Base-by-base conservation (phyloP, 2,329 filamentous ascomycete species). In the Aureobasidium sp. region DNA sequence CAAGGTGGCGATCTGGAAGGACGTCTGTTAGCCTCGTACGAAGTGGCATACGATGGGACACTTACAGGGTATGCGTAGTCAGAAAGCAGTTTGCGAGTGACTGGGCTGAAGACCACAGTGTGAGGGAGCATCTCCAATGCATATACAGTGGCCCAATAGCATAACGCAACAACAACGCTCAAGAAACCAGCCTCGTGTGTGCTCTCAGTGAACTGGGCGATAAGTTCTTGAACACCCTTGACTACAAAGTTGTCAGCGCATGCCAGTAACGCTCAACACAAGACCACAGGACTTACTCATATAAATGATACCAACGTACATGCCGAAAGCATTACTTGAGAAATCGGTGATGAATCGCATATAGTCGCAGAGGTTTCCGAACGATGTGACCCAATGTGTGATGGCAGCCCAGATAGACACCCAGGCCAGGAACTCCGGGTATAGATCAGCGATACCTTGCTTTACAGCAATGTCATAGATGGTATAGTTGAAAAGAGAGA, bases 321-420 rank as follows among this genome's bases (percentile, higher is more conserved):
- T 75, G 47, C 79, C 80, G 61, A 83, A 83, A 0, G 76, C 73
- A 60, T 82, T 77, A 59, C 77, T 79, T 0, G 79, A 81, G 63
- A 83, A 83, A 62, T 82, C 79, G 1, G 81, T 84, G 37, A 84
- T 79, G 64, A 82, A 83, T 7, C 80, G 77, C 81, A 83, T 82
- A 66, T 82, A 83, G 66, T 84, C 79, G 67, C 80, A 82, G 42
- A 75, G 70, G 63, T 83, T 84, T 59, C 76, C 77, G 29, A 81
- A 70, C 0, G 80, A 76, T 5, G 79, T 77, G 8, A 82, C 72
- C 81, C 80, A 84, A 66, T 85, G 82, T 44, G 81, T 81, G 25
- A 83, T 78, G 1, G 80, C 80, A 0, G 79, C 78, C 81, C 81
- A 84, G 27, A 84, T 84, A 1, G 76, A 78, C 0, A 47, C 82